phyloP scores from a whole-genome alignment of 139 green algal genomes.

The Chlamydomonas sp. region DNA sequence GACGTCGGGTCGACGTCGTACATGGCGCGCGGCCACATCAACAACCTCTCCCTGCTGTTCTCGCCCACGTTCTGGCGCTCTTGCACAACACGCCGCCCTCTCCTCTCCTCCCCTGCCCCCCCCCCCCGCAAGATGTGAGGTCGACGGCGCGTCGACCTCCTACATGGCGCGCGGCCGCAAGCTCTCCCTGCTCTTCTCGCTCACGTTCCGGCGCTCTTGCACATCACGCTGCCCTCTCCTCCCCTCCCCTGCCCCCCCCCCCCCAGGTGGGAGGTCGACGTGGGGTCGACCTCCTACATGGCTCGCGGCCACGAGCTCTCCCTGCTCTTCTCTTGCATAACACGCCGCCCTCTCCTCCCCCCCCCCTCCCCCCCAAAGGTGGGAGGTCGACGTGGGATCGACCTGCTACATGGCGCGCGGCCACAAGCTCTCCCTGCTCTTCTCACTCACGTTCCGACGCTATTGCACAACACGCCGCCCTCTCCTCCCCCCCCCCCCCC shows the following conservation, averaged over 20 bases:
- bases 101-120: neutral
- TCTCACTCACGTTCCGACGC: neutral
- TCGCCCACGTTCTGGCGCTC: neutral
- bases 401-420: too few relatives aligned
- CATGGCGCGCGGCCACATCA: too few relatives aligned
- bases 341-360: neutral
- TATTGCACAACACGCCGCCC: neutral
- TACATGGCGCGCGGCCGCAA: conserved; percentile 9
- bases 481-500: too few relatives aligned
- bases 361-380: too few relatives aligned
- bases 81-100: neutral
- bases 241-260: conserved; percentile 4
- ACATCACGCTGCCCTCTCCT: too few relatives aligned
- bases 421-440: neutral
- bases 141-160: neutral
- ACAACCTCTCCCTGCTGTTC: neutral
- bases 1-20: too few relatives aligned
- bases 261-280: neutral
- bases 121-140: neutral
- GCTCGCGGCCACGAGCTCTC: too few relatives aligned
- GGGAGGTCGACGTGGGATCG: too few relatives aligned
- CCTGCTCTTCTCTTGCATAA: neutral
- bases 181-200: neutral
- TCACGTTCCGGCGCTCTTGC: neutral
- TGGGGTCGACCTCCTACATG: too few relatives aligned